Evolutionary conservation across 768 basidiomycete genomes (phyloP).

Genomic region (Suillus sp.): DNA sequence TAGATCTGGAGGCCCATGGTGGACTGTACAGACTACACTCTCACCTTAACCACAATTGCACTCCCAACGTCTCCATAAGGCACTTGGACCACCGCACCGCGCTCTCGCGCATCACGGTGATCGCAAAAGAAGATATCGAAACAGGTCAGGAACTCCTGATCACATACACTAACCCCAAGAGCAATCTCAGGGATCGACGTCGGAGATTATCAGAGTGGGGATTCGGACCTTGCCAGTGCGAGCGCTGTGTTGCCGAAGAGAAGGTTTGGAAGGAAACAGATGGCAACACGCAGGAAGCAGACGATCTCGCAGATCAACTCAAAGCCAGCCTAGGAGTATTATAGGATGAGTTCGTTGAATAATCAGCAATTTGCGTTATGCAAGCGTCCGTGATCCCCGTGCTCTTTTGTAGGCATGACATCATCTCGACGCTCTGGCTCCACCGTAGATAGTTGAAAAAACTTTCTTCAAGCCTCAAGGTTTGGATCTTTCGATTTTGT

Average conservation of each 20-base stretch:
- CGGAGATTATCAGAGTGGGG: slow-evolving; percentile 69
- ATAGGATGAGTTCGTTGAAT: slow-evolving; percentile 17
- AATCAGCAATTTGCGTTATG: background rate
- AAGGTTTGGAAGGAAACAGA: slow-evolving; percentile 26
- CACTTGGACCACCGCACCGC: slow-evolving; percentile 71
- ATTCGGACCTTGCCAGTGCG: slow-evolving; percentile 70
- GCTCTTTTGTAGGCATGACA: background rate
- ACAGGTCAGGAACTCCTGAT: slow-evolving; percentile 75
- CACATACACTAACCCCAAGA: slow-evolving; percentile 73
- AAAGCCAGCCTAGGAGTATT: slow-evolving; percentile 64
- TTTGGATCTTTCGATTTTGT: background rate
- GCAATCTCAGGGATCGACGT: slow-evolving; percentile 44
- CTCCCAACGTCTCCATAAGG: slow-evolving; percentile 76
- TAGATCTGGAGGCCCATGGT: slow-evolving; percentile 84
- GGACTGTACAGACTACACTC: slow-evolving; percentile 86
- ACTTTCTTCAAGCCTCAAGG: slow-evolving; percentile 7
- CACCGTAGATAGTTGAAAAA: background rate
- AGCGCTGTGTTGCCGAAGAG: slow-evolving; percentile 65
- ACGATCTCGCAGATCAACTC: slow-evolving; percentile 59
- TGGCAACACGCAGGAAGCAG: slow-evolving; percentile 29
- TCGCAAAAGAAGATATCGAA: slow-evolving; percentile 66
- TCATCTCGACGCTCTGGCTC: background rate
- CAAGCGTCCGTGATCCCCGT: background rate
- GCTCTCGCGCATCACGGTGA: slow-evolving; percentile 71
- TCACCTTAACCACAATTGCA: slow-evolving; percentile 85